Conservation (phyloP, 495 filamentous ascomycete genomes). For the Aspergillus coremiiformis region DNA sequence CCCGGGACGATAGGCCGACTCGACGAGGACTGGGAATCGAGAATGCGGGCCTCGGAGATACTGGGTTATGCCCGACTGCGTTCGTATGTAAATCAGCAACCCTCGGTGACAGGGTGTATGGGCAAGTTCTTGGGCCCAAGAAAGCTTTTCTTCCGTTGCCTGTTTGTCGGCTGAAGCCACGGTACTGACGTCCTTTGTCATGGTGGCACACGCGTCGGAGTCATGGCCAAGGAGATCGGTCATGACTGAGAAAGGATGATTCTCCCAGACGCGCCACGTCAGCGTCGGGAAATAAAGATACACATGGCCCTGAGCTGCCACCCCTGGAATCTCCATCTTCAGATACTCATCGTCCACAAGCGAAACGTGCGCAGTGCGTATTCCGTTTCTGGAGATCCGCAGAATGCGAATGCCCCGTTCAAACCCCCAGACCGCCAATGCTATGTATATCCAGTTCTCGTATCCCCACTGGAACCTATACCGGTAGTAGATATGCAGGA, state of each 20-base stretch:
- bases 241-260: conserved; percentile 3
- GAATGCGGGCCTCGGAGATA: background rate
- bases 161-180: background rate
- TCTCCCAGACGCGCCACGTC: conserved; percentile 3
- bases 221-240: background rate
- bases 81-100: background rate
- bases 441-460: conserved; percentile 4
- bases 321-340: background rate
- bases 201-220: background rate
- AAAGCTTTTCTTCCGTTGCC: background rate
- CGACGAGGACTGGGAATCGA: background rate
- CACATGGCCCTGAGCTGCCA: background rate
- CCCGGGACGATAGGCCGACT: background rate
- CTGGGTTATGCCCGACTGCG: background rate
- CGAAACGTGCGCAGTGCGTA: background rate
- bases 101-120: background rate
- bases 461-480: conserved; percentile 1
- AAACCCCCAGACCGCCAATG: conserved; percentile 1
- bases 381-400: background rate
- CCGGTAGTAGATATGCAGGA: conserved; percentile 1
- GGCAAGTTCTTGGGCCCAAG: background rate
- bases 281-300: conserved; percentile 4
- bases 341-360: background rate
- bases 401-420: background rate
- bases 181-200: background rate